Evolutionary conservation across 805 yeast genomes (phyloP), one percentile per base, ranked within the genome.

Genomic region (Yamadazyma laniorum): DNA sequence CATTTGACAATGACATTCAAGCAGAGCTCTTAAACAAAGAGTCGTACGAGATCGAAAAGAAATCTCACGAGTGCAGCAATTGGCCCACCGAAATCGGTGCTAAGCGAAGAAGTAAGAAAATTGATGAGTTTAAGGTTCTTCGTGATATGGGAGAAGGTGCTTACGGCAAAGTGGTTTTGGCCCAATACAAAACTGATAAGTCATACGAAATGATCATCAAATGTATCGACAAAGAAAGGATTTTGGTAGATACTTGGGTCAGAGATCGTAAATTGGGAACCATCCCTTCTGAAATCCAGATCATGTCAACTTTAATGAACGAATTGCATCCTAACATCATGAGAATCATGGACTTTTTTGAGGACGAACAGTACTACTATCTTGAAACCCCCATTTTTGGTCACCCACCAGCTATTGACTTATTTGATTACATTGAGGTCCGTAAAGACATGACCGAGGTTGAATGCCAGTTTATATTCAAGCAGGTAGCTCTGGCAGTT

Each of bases 191-290:
- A 32, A 68, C 72, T 18, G 88, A 85, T 49, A 72, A 76, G 0
- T 61, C 62, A 2, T 82, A 85, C 56, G 75, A 72, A 44, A 82
- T 88, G 28, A 86, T 93, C 13, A 77, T 90, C 42, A 93, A 93
- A 59, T 80, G 95, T 50, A 93, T 93, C 34, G 85, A 86, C 56
- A 93, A 93, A 53, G 95, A 88, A 50, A 75, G 96, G 41, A 93
- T 93, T 51, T 68, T 93, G 52, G 96, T 93, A 8, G 99, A 93
- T 58, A 89, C 98, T 0, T 93, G 99, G 99, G 95, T 89, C 2
- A 72, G 98, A 39, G 98, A 93, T 59, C 76, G 96, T 18, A 76
- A 75, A 43, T 65, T 93, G 29, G 99, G 99, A 5, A 90, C 96
- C 0, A 84, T 93, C 25, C 98, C 98, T 2, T 81, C 91, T n/a